A percentile compares a stretch with the other conserved stretches of the same genome.
Conservation (phyloP, 139 green algal species). For the Chlamydomonas eustigma region DNA sequence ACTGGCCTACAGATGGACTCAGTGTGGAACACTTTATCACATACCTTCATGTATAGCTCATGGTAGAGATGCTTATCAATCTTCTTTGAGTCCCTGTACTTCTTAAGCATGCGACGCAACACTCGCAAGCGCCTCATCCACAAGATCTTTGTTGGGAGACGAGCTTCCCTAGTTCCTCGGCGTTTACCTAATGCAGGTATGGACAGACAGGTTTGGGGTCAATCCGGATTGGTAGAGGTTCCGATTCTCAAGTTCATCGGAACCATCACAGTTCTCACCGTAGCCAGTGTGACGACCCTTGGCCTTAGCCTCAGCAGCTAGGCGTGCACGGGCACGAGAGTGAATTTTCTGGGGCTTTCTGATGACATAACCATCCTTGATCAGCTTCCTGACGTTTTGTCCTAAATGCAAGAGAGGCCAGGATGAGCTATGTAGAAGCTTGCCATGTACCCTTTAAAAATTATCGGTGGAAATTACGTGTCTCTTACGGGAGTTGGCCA, state of each 20-base stretch:
- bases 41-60: constrained; percentile 94
- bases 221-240: too few relatives aligned
- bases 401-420: constrained; percentile 78
- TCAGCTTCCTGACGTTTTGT: constrained; percentile 98
- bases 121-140: constrained; percentile 96
- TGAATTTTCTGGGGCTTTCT: constrained; percentile 95
- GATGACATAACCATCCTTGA: constrained; percentile 99
- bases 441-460: too few relatives aligned
- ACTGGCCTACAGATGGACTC: too few relatives aligned
- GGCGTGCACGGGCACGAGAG: constrained; percentile 83
- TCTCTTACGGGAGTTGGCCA: constrained; percentile 99
- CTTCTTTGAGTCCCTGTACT: constrained; percentile 99
- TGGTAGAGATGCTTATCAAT: constrained; percentile 99
- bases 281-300: constrained; percentile 98
- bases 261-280: constrained; percentile 48
- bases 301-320: constrained; percentile 85
- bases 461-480: too few relatives aligned
- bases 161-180: constrained; percentile 93
- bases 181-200: constrained; percentile 81
- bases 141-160: constrained; percentile 94
- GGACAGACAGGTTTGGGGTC: neutral
- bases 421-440: too few relatives aligned
- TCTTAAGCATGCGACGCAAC: constrained; percentile 91
- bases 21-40: too few relatives aligned
- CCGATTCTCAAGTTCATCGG: too few relatives aligned